Conservation (phyloP, 805 yeast species). For the Candida argentea region DNA sequence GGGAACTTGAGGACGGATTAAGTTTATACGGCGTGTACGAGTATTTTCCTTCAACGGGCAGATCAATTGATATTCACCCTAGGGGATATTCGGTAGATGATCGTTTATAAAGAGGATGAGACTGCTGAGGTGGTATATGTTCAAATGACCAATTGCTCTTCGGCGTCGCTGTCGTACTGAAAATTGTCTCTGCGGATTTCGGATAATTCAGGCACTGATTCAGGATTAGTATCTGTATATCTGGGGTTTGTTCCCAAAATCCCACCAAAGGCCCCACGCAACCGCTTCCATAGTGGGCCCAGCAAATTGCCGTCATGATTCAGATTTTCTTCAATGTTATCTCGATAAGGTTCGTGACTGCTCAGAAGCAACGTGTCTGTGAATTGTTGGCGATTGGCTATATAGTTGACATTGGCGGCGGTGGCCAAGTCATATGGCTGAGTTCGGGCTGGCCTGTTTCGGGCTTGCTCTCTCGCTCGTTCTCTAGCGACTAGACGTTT, state of each 20-base stretch:
- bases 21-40: neutral
- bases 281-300: conserved; percentile 13
- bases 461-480: conserved; percentile 9
- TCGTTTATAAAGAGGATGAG: too few relatives aligned
- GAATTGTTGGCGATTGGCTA: conserved; percentile 16
- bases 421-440: conserved; percentile 10
- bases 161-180: conserved; percentile 25
- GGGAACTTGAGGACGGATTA: conserved; percentile 1
- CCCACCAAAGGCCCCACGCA: conserved; percentile 16
- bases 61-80: too few relatives aligned
- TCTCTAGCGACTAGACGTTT: conserved; percentile 30
- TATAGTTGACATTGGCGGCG: conserved; percentile 20
- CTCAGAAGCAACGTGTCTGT: conserved; percentile 13
- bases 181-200: conserved; percentile 10
- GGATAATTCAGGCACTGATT: conserved; percentile 9
- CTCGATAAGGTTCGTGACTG: conserved; percentile 12
- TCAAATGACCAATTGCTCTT: conserved; percentile 18
- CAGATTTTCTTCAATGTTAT: conserved; percentile 4
- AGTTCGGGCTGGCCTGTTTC: conserved; percentile 10
- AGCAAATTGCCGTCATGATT: conserved; percentile 1
- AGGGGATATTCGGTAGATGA: too few relatives aligned
- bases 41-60: neutral
- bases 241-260: conserved; percentile 11
- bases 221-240: conserved; percentile 14
- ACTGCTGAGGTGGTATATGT: neutral